phyloP scores from a whole-genome alignment of 2,329 filamentous ascomycete genomes.

The Cryphonectria naterciae region DNA sequence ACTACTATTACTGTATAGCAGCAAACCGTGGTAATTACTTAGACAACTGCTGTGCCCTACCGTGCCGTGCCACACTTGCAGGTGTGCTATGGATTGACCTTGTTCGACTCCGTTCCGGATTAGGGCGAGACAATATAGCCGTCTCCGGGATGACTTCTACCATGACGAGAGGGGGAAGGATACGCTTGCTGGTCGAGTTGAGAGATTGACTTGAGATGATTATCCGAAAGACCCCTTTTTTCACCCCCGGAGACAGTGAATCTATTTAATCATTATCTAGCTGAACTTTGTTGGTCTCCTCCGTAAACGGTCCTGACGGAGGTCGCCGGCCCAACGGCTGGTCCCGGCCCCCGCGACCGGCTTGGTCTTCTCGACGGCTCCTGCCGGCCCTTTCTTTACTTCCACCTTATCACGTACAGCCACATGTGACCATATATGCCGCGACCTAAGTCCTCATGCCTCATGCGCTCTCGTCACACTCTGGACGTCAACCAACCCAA shows the following conservation, averaged over 20 bases:
- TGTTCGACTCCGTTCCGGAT: background rate
- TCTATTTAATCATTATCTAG: background rate
- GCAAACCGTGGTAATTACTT: background rate
- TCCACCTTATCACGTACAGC: background rate
- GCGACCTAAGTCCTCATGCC: background rate
- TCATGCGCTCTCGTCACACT: background rate
- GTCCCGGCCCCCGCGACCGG: background rate
- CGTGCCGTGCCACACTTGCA: background rate
- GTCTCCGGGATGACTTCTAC: background rate
- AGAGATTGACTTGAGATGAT: background rate
- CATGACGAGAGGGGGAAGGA: background rate
- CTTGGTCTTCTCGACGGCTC: background rate
- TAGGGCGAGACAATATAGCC: background rate
- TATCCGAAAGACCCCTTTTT: background rate
- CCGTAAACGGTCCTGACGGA: background rate
- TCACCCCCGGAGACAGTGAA: background rate
- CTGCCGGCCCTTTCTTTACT: background rate
- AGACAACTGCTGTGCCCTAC: background rate
- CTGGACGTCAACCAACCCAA: too few species aligned
- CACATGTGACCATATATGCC: background rate
- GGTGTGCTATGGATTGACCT: background rate
- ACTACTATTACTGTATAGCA: too few species aligned
- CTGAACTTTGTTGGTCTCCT: background rate
- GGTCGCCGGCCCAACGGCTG: background rate
- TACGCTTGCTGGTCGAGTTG: background rate